Evolutionary conservation across 2,329 filamentous ascomycete species (phyloP), one percentile per base, ranked within the genome.

Genomic region (Rutstroemia sp.): DNA sequence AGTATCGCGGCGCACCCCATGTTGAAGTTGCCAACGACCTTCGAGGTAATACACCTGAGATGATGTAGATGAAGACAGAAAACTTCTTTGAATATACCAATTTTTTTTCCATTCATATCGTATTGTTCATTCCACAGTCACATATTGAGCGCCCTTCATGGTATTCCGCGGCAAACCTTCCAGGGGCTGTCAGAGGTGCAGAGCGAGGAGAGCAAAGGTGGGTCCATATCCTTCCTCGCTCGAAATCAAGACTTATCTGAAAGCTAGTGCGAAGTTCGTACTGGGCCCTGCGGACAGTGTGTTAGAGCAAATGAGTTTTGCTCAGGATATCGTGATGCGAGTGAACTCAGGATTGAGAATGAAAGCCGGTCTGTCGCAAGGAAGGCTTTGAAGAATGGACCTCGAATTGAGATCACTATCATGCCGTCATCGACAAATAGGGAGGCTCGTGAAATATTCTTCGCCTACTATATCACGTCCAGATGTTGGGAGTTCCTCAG

Each of bases 131-230:
- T 5, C 16, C 6, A 2, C 23, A 16, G 10, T 19, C 16, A 27
- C 0, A 47, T 19, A 19, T 17, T n/a, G 4, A 25, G 2, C 30
- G 6, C 3, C 6, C 19, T 10, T 14, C 6, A 47, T 37, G 39
- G n/a, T 34, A 17, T 54, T 34, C 41, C 38, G 53, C 39, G 53
- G 58, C 4, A 58, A 56, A 42, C 53, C 49, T 17, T 63, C 57
- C 8, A 57, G 54, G 56, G 56, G 56, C 16, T 60, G 54, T 23
- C n/a, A 55, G 46, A 51, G 53, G 46, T 65, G 54, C 41, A 54
- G 56, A 54, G 50, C 16, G n/a, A 50, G 59, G 50, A 54, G 56
- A 54, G 48, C 59, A 19, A 62, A 58, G 47, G 61, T 58, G 16
- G 48, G n/a, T 16, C 27, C 45, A 27, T 14, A n/a, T 44, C 44